Evolutionary conservation across 2,329 filamentous ascomycete genomes (phyloP).

Genomic region (Fusarium nematophilum): DNA sequence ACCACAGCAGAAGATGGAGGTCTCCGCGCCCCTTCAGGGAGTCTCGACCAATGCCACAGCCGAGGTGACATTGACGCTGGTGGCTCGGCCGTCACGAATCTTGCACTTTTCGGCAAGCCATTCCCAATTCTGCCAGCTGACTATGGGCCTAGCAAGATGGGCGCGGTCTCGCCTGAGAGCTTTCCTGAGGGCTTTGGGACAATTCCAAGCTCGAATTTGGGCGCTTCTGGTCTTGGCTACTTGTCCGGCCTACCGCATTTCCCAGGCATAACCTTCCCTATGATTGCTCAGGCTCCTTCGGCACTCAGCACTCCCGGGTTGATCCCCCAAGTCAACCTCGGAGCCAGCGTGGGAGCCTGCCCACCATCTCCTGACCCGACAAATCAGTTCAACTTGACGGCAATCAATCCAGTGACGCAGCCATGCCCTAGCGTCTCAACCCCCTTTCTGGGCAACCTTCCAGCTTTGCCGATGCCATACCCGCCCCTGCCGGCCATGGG

Average conservation of each 20-base stretch:
- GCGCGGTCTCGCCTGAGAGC: not conserved
- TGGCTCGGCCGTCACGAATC: not conserved
- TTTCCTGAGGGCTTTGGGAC: not conserved
- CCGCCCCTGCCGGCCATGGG: constrained; percentile 5
- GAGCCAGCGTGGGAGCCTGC: not conserved
- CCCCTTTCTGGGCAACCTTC: not conserved
- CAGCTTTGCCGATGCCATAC: constrained; percentile 2
- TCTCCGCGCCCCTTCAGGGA: not conserved
- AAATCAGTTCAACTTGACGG: constrained; percentile 5
- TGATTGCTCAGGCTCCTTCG: constrained; percentile 1
- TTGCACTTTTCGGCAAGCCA: not conserved
- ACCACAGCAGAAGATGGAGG: not conserved
- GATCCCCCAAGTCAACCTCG: constrained; percentile 15
- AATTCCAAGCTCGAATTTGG: not conserved
- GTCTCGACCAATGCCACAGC: not conserved
- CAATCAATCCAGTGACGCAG: constrained; percentile 7
- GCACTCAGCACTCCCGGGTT: constrained; percentile 6
- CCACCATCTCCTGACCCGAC: not conserved
- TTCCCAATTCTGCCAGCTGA: not conserved
- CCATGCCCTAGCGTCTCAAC: constrained; percentile 1
- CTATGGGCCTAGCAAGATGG: not conserved
- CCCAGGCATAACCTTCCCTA: not conserved
- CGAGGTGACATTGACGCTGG: not conserved
- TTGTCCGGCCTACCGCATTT: not conserved
- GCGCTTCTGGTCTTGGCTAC: not conserved